phyloP scores from a whole-genome alignment of 495 filamentous ascomycete species.

The Neurospora discreta region DNA sequence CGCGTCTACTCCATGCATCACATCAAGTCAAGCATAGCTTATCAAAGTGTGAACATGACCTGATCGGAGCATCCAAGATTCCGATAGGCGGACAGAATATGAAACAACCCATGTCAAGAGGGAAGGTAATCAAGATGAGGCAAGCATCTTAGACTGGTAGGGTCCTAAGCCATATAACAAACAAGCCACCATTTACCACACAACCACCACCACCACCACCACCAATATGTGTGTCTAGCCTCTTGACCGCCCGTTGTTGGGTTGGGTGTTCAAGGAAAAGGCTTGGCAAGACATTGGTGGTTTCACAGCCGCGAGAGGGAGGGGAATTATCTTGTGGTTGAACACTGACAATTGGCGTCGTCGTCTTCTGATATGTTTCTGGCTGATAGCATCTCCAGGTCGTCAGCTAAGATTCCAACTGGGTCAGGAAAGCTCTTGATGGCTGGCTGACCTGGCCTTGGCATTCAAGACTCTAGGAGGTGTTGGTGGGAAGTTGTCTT shows the following conservation, averaged over 20 bases:
- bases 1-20: not conserved
- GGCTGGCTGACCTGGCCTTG: not conserved
- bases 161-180: not conserved
- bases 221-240: not conserved
- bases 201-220: not conserved
- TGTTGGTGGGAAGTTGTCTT: not conserved
- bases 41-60: not conserved
- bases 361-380: not conserved
- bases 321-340: not conserved
- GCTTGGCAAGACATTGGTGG: not conserved
- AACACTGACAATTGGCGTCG: not conserved
- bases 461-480: not conserved
- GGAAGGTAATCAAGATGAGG: not conserved
- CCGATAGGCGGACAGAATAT: not conserved
- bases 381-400: not conserved
- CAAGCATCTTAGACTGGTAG: not conserved
- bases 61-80: not conserved
- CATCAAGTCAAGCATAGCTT: not conserved
- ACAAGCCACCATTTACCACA: not conserved
- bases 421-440: not conserved
- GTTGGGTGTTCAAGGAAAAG: not conserved
- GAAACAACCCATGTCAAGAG: not conserved
- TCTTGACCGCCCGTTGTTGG: not conserved
- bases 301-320: not conserved
- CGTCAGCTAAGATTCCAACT: not conserved